Conservation (phyloP, 176 grass and related monocot species). For the Rhipidocladum racemiflorum region DNA sequence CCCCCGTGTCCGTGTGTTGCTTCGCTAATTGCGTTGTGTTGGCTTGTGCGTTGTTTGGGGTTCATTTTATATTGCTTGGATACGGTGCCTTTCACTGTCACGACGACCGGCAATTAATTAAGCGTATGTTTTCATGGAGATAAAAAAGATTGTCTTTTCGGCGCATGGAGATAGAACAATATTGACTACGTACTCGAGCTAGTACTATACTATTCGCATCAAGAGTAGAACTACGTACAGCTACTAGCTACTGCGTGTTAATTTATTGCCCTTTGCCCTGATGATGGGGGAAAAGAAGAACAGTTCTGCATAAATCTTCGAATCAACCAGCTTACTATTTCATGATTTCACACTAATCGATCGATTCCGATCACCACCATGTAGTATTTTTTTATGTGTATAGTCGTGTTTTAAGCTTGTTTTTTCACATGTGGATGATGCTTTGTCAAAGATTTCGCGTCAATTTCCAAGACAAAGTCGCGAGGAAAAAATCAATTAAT, state of each 20-base stretch:
- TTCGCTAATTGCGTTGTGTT: background rate
- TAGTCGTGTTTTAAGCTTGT: background rate
- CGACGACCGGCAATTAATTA: background rate
- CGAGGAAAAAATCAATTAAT: background rate
- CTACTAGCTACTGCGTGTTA: background rate
- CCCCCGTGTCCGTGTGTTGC: background rate
- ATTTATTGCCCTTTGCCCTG: background rate
- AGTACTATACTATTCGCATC: background rate
- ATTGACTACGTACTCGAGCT: too few relatives aligned
- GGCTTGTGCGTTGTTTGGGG: background rate
- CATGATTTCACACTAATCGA: background rate
- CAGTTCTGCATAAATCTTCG: background rate
- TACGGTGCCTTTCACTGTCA: constrained; percentile 15
- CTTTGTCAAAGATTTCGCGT: background rate
- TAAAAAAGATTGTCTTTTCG: background rate
- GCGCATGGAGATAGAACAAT: constrained; percentile 37
- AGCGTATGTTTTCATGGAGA: constrained; percentile 23
- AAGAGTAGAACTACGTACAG: background rate
- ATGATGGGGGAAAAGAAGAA: background rate
- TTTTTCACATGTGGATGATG: background rate
- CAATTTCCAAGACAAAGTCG: constrained; percentile 10
- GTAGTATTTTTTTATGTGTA: background rate
- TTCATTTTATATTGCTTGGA: constrained; percentile 11
- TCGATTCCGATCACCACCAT: background rate
- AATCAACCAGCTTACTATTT: background rate